These are phyloP conservation scores for Aspergillus brunneoviolaceus DNA, from an alignment of 2,329 filamentous ascomycete species.

Conservation along the genomic window DNA sequence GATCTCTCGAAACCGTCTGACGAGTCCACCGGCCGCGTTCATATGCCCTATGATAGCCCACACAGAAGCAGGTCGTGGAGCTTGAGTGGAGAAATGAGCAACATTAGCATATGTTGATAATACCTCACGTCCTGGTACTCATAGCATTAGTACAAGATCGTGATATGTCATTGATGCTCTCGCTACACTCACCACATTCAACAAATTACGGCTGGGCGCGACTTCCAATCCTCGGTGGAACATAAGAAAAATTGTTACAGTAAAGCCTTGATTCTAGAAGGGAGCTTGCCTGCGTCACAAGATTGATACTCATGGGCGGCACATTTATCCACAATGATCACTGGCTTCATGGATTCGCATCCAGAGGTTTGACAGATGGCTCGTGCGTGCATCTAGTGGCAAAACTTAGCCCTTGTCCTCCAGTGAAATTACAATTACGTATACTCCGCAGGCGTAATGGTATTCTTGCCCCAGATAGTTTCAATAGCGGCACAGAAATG, in stretches of 20 bases:
- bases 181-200: background rate
- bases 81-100: constrained; percentile 23
- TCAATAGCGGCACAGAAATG: background rate
- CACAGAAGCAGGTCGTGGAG: constrained; percentile 20
- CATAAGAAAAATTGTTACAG: background rate
- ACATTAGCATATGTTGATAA: constrained; percentile 11
- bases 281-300: background rate
- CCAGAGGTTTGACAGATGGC: background rate
- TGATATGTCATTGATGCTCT: background rate
- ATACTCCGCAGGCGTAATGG: background rate
- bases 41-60: constrained; percentile 8
- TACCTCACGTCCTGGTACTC: no score
- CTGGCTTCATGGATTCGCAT: background rate
- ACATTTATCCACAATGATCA: background rate
- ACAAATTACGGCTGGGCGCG: background rate
- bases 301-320: background rate
- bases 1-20: constrained; percentile 26
- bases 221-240: background rate
- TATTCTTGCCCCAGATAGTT: background rate
- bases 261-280: background rate
- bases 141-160: constrained; percentile 16
- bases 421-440: background rate
- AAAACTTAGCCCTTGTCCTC: background rate
- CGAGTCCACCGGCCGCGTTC: constrained; percentile 14
- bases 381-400: background rate